A percentile compares a stretch with the other conserved stretches of the same genome.
phyloP scores from a whole-genome alignment of 495 filamentous ascomycete species.

The Penicillium daleae region DNA sequence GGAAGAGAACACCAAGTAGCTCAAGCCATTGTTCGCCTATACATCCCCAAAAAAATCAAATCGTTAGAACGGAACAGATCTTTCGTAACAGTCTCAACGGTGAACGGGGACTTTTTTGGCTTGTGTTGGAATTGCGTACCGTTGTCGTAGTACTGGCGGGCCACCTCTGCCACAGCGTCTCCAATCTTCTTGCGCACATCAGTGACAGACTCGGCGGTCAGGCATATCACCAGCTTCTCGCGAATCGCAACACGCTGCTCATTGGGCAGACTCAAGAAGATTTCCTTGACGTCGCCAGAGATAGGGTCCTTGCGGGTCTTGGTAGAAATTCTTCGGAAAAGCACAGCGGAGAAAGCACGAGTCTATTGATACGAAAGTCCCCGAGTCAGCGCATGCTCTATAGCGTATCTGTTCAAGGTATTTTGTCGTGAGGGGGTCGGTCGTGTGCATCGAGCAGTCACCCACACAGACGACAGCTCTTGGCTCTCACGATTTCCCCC shows the following conservation, averaged over 20 bases:
- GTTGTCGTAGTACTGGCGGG: constrained; percentile 89
- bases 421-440: background rate
- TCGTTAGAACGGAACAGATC: constrained; percentile 24
- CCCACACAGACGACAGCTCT: background rate
- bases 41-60: constrained; percentile 14
- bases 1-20: constrained; percentile 81
- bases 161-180: constrained; percentile 93
- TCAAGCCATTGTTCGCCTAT: constrained; percentile 89
- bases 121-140: constrained; percentile 57
- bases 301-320: constrained; percentile 77
- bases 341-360: constrained; percentile 87
- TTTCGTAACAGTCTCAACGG: background rate
- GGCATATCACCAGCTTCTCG: constrained; percentile 74
- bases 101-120: background rate
- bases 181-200: constrained; percentile 91
- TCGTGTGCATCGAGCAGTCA: constrained; percentile 2
- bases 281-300: constrained; percentile 72
- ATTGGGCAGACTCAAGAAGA: constrained; percentile 74
- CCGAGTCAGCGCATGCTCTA: constrained; percentile 3
- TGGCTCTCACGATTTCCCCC: background rate
- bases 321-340: constrained; percentile 91
- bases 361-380: constrained; percentile 53
- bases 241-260: constrained; percentile 78
- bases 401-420: constrained; percentile 3
- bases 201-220: constrained; percentile 69